Evolutionary conservation across 2,329 filamentous ascomycete genomes (phyloP).

Genomic region (Exophiala dermatitidis): DNA sequence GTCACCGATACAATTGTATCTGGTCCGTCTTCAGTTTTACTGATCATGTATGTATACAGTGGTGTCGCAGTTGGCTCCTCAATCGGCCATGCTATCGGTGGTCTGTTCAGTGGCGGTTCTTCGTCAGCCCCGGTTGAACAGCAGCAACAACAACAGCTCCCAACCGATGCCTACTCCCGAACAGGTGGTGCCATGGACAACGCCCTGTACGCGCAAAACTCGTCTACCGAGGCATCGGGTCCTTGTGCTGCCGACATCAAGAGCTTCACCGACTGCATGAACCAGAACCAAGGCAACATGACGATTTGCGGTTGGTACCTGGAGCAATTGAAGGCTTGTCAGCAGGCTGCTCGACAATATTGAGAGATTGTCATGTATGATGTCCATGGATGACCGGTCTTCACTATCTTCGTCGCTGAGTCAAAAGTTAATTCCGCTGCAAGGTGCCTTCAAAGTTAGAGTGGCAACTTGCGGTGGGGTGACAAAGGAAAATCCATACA

Average conservation of each 20-base stretch:
- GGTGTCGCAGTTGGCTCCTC: conserved; percentile 95
- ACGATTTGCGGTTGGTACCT: conserved; percentile 97
- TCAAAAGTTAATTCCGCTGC: no score
- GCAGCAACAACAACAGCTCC: conserved; percentile 30
- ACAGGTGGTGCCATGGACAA: conserved; percentile 38
- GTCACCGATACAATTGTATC: neutral
- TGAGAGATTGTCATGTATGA: conserved; percentile 30
- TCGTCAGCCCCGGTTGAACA: conserved; percentile 49
- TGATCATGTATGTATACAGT: conserved; percentile 42
- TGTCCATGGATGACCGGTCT: no score
- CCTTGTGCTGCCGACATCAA: conserved; percentile 74
- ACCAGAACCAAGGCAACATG: conserved; percentile 89
- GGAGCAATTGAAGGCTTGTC: conserved; percentile 90
- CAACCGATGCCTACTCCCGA: neutral
- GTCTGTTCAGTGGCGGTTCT: conserved; percentile 72
- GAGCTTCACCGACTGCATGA: conserved; percentile 91
- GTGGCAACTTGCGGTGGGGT: no score
- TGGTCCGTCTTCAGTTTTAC: neutral
- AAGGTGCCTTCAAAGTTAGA: no score
- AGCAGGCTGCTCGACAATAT: conserved; percentile 66
- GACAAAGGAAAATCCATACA: no score
- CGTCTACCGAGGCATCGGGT: conserved; percentile 39
- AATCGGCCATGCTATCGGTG: conserved; percentile 88
- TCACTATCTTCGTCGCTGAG: no score
- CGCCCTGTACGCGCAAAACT: conserved; percentile 34